Base-by-base conservation (phyloP, 805 yeast species). In the Candida endomychidarum region DNA sequence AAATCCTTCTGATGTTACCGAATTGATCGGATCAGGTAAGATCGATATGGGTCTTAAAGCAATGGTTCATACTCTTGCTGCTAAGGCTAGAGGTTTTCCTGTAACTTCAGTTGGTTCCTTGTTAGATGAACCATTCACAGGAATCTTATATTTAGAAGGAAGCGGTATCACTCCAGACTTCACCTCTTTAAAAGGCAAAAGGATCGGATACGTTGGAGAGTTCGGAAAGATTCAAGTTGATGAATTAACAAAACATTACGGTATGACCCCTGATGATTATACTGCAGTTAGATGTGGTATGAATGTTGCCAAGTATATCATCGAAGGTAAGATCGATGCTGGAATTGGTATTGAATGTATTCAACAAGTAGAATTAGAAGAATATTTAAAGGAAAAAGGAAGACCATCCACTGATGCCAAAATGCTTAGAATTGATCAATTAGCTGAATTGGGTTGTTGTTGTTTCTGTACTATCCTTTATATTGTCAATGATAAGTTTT, bases 311-410 rank as follows among this genome's bases (percentile, higher is more conserved):
- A 74, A 73, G 52, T 68, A 67, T 49, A 75, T 76, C 49, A 70
- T 76, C 38, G 77, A 75, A 38, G 80, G 80, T 25, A 65, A 68
- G 47, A 74, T 76, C 39, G 78, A 76, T 53, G 80, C 79, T 42
- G 81, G 81, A 38, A 69, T 76, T 51, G 81, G 81, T 50, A 73
- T 76, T 41, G 81, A 76, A 53, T 75, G 79, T 57, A 73, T 76
- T 55, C 81, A 76, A 54, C 80, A 75, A 57, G 81, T 76, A 34
- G 77, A 76, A 52, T 63, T 76, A 50, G 80, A 75, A 52, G 78
- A 74, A 46, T 70, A 70, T 56, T 63, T 69, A 47, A 61, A 61
- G 48, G 42, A 54, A 17, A 59, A 66, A 45, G 77, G 77, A 14
- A 64, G 71, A 50, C 67, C 70, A 21, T 55, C 60, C 24, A 52